Percentiles rank a stretch among this genome's conserved stretches.
Conservation (phyloP, 2,329 filamentous ascomycete genomes). For the Cercospora sp. region DNA sequence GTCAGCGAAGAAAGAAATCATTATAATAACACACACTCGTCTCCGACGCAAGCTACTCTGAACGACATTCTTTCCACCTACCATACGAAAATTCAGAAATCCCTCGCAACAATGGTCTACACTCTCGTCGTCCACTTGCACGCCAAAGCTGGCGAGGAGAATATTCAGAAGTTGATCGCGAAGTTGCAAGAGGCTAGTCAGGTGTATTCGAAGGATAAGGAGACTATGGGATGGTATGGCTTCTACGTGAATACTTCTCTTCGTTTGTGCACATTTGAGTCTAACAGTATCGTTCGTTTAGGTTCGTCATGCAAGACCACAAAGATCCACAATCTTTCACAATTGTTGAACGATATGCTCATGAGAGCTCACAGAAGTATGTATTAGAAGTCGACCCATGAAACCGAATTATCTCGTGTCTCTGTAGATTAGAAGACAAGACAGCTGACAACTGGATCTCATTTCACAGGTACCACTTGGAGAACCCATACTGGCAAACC, state of each 20-base stretch:
- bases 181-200: constrained; percentile 75
- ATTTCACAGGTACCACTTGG: constrained; percentile 16
- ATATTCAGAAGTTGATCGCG: constrained; percentile 66
- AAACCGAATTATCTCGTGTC: not conserved
- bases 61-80: not conserved
- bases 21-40: not conserved
- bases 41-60: not conserved
- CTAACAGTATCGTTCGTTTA: constrained; percentile 36
- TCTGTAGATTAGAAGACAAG: not conserved
- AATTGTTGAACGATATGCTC: constrained; percentile 72
- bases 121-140: constrained; percentile 69
- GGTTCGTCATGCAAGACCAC: constrained; percentile 77
- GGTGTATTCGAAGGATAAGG: constrained; percentile 70
- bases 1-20: not conserved
- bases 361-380: constrained; percentile 57
- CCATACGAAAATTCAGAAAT: not conserved
- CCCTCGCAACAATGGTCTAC: constrained; percentile 46
- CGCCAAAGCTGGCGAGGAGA: constrained; percentile 65
- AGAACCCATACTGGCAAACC: constrained; percentile 73
- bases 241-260: no score
- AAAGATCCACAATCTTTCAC: constrained; percentile 69
- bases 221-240: constrained; percentile 52
- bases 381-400: not conserved
- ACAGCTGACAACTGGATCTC: not conserved
- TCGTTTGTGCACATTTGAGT: not conserved